A percentile compares a stretch with the other conserved stretches of the same genome.
Conservation (phyloP, 179 eudicot species). For the Monotropa hypopitys region DNA sequence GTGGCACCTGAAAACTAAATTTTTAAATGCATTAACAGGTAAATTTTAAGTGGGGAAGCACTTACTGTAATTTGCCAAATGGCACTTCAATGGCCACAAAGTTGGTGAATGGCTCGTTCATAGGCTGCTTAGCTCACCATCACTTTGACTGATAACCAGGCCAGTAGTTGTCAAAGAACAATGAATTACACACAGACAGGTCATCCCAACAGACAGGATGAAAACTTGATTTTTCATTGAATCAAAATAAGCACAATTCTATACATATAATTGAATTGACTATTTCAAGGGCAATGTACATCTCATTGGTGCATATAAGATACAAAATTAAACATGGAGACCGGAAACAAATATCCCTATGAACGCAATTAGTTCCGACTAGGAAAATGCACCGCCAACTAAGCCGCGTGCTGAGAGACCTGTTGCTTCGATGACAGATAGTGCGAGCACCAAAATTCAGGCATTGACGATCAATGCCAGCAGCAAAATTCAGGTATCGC, state of each 20-base stretch:
- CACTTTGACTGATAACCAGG: background rate
- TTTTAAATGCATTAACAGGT: background rate
- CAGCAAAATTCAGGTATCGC: background rate
- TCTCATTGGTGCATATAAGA: background rate
- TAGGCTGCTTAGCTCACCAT: background rate
- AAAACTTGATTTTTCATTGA: background rate
- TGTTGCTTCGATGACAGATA: background rate
- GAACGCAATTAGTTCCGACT: background rate
- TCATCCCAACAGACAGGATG: background rate
- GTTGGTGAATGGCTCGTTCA: background rate
- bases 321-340: slow-evolving; percentile 6
- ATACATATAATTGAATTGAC: background rate
- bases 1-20: background rate
- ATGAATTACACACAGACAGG: background rate
- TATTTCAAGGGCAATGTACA: background rate
- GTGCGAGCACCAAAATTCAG: background rate
- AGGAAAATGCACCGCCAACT: background rate
- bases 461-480: too few relatives aligned
- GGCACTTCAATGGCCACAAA: background rate
- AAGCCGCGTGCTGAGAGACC: background rate
- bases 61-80: background rate
- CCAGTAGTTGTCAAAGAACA: background rate
- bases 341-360: background rate
- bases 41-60: background rate
- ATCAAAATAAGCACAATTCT: background rate